Evolutionary conservation across 305 asterid genomes (phyloP), one percentile per base, ranked within the genome.

Genomic region (Fraxinus dipetala): DNA sequence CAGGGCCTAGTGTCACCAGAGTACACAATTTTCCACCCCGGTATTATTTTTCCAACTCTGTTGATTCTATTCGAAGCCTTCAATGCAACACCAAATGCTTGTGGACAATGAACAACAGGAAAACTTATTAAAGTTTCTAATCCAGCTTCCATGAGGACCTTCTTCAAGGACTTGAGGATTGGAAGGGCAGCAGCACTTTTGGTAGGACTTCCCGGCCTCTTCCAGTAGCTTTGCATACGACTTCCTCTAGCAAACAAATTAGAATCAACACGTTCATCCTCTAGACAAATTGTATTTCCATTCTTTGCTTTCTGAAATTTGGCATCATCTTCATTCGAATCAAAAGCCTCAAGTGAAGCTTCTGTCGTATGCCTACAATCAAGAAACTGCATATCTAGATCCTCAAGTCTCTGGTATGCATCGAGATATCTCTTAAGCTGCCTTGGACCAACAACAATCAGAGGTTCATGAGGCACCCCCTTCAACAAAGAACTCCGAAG

Each of bases 1-100:
- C 99, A 96, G n/a, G 98, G 99, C 85, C 99, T 83, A 72, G 98
- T 94, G 87, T 96, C 99, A 4, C 99, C 99, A 0, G 98, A 95
- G 90, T 96, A 96, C 73, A 90, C 99, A 72, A 96, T 79, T 84
- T 94, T 94, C 98, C 99, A 96, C 24, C 99, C 98, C 0, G 98
- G 98, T 54, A 92, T 88, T 72, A 81, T 89, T 78, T 92, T 94
- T 24, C 97, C 97, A 0, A 75, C 84, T 9, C 83, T 32, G 79
- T 90, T 90, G 31, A 87, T 61, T 89, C 96, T 90, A 72, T 84
- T 83, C 1, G 93, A 76, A 3, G 94, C 97, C 90, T 90, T 87
- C 80, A 94, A 80, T 7, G 34, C 89, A 0, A 92, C 91, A 18
- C 98, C 98, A 82, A 79, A 93, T 2, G 99, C 95, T 79, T 92